Conservation (phyloP, 192 early-diverging fungal genomes). For the Coemansia sp. region DNA sequence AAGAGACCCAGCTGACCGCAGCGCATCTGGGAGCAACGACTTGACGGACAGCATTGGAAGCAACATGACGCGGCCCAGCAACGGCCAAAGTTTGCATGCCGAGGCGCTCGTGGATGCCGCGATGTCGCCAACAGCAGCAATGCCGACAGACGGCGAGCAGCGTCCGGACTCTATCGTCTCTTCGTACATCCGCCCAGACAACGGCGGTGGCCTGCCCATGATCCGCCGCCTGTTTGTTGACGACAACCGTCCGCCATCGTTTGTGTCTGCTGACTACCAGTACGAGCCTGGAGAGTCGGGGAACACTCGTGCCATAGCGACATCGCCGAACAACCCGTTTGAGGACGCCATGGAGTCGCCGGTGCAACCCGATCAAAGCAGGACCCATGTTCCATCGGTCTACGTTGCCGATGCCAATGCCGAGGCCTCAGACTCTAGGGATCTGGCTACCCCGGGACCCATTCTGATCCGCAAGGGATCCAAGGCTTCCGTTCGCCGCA, state of each 20-base stretch:
- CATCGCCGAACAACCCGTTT: conserved; percentile 19
- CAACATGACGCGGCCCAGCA: conserved; percentile 33
- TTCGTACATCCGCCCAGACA: conserved; percentile 43
- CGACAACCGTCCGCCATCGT: conserved; percentile 32
- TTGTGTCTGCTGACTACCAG: conserved; percentile 48
- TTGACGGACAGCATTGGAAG: conserved; percentile 16
- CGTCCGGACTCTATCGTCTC: conserved; percentile 41
- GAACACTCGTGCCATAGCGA: neutral
- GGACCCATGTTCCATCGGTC: conserved; percentile 15
- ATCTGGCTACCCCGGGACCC: conserved; percentile 17
- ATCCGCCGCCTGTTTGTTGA: conserved; percentile 15
- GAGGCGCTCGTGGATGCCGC: conserved; percentile 21
- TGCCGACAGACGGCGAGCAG: conserved; percentile 2
- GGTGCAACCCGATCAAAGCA: conserved; percentile 5
- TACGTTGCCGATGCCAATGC: conserved; percentile 29
- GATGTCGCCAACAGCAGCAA: neutral
- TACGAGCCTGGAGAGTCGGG: conserved; percentile 31
- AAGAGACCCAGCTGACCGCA: neutral
- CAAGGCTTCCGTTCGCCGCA: conserved; percentile 52
- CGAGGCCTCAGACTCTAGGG: neutral
- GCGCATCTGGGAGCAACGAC: conserved; percentile 1
- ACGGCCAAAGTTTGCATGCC: conserved; percentile 41
- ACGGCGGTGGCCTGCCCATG: conserved; percentile 10
- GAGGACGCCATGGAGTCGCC: neutral
- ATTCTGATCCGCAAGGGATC: conserved; percentile 53